Conservation (phyloP, 768 basidiomycete genomes). For the Amanita molliuscula region DNA sequence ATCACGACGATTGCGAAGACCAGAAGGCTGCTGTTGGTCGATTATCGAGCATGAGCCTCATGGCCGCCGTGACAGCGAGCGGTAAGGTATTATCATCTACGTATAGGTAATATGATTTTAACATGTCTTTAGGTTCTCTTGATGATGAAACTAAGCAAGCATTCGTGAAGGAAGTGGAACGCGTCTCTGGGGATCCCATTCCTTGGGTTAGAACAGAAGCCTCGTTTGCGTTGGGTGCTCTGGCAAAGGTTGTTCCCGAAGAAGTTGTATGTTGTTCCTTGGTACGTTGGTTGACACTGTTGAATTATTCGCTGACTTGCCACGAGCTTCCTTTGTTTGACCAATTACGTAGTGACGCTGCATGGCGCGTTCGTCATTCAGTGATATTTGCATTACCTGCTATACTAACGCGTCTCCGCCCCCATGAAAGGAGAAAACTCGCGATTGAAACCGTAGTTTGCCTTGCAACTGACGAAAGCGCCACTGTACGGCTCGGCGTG, state of each 20-base stretch:
- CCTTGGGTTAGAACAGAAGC: slow-evolving; percentile 82
- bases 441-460: slow-evolving; percentile 56
- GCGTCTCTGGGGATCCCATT: slow-evolving; percentile 52
- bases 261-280: slow-evolving; percentile 57
- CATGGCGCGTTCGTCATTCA: slow-evolving; percentile 82
- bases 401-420: slow-evolving; percentile 56
- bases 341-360: slow-evolving; percentile 50
- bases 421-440: slow-evolving; percentile 44
- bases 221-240: slow-evolving; percentile 76
- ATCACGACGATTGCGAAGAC: slow-evolving; percentile 19
- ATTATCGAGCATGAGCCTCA: slow-evolving; percentile 86
- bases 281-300: slow-evolving; percentile 26
- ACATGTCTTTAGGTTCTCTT: slow-evolving; percentile 34
- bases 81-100: slow-evolving; percentile 31
- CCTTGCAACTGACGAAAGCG: slow-evolving; percentile 52
- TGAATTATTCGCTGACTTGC: slow-evolving; percentile 5
- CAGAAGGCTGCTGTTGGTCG: slow-evolving; percentile 74
- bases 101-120: slow-evolving; percentile 4
- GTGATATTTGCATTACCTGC: slow-evolving; percentile 80
- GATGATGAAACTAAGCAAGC: slow-evolving; percentile 44
- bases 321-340: slow-evolving; percentile 75
- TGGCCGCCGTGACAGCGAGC: slow-evolving; percentile 78
- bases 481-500: slow-evolving; percentile 66
- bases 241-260: slow-evolving; percentile 80
- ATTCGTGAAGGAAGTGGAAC: slow-evolving; percentile 68